Base-by-base conservation (phyloP, 805 yeast genomes). In the Saturnispora silvae region DNA sequence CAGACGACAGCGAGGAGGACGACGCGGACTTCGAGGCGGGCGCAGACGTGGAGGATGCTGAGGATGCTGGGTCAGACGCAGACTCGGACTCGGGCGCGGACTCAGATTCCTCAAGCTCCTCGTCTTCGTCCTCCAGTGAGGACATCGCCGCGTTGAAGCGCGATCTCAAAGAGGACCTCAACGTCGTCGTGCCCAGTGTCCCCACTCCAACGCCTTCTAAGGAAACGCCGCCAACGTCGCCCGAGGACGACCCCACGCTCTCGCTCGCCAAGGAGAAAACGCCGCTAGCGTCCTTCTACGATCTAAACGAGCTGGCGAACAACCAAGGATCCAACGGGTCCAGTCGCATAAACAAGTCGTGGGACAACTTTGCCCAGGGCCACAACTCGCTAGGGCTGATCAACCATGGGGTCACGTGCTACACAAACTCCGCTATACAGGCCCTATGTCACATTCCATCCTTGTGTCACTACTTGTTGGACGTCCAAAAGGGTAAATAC, bases 361-460 rank as follows among this genome's bases (percentile, higher is more conserved):
- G 95, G 87, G 56, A 71, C n/a, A 70, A 67, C 36, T 60, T 70
- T 37, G 54, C 61, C 11, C 56, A 57, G 3, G 51, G 60, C 28
- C 67, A 68, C 25, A 79, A 79, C n/a, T 75, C 78, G 3, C 56
- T 68, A 19, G 98, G 98, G 0, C 63, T 89, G 34, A 59, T 81
- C 34, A 89, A 89, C 57, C 87, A 81, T 47, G 96, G 96, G 28
- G 97, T 92, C 32, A 89, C 97, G 3, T 89, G 98, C 57, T 89
- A 89, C 61, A 87, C 89, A 72, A 89, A 92, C 57, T 80, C 95
- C 5, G 96, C 96, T 2, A 77, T 92, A 19, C 97, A 89, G 62
- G 77, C 94, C 1, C 61, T 92, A 66, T 60, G 87, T 25, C 98
- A 89, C 52, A 75, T 86, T 15, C 96, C 98, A 6, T 94, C 96